Base-by-base conservation (phyloP, 306 rosid genomes). In the Vicia villosa region DNA sequence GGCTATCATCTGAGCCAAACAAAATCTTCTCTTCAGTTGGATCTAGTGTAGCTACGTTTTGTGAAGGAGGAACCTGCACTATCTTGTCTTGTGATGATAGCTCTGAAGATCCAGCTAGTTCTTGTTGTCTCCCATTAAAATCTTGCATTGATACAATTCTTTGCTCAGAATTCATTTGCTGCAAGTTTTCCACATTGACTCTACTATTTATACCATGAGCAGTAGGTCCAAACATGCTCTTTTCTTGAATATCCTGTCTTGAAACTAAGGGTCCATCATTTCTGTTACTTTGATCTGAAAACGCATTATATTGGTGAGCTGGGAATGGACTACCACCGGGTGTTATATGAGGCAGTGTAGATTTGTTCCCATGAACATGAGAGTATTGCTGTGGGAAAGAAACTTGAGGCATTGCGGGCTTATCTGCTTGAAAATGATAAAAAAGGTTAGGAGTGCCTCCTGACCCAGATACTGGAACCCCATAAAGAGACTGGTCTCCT, bases 11-110 rank as follows among this genome's bases (percentile, higher is more conserved):
- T 8, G 96, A 90, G 71, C 98, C 98, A 83, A 88, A 93, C 81
- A 93, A 82, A 74, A 93, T 93, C 81, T 90, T 93, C 66, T 93
- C 98, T 78, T 93, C 98, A 3, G 98, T 85, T 69, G 98, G 98
- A 86, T 93, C 96, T 68, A 93, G 80, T 12, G 98, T 77, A 59
- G 96, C 91, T 68, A 84, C 79, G 14, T 69, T 81, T 72, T 85
- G 93, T 42, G 90, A 76, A 26, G 93, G 70, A 66, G 88, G 62
- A 71, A 70, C 83, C 80, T 83, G 87, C 66, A 57, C 62, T 34
- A 88, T 73, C 79, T 83, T 92, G 79, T 86, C 89, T 57, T 81
- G 87, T 5, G 87, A 77, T 30, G 87, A 79, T 45, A 78, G 66
- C 82, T 88, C 91, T 26, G 88, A 72, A 52, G 82, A 86, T 51